These are phyloP conservation scores for Fusarium zealandicum DNA, from an alignment of 2,329 filamentous ascomycete species.

Conservation along the genomic window DNA sequence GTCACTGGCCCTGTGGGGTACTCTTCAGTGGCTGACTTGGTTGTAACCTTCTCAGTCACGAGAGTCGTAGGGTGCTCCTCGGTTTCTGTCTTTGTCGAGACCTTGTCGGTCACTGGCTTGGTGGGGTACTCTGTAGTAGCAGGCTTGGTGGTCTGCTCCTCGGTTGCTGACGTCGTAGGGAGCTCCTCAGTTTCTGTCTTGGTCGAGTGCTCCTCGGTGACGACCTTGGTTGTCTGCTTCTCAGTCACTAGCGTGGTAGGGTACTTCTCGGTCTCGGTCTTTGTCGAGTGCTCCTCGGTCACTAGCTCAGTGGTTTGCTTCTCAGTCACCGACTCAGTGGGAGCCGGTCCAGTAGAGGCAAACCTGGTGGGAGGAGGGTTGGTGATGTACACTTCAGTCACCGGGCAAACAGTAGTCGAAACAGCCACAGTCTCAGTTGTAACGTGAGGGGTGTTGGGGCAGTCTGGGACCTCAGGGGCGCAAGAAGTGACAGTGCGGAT, in stretches of 20 bases:
- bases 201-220: no score
- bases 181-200: neutral
- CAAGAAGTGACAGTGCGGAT: slow-evolving; percentile 25
- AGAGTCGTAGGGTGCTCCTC: slow-evolving; percentile 5
- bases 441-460: slow-evolving; percentile 16
- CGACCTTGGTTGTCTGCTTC: neutral
- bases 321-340: no score
- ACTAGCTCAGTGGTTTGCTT: no score
- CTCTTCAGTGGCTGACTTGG: no score
- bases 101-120: no score
- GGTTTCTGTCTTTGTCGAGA: no score
- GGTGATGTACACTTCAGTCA: neutral
- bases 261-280: neutral
- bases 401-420: slow-evolving; percentile 25
- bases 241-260: neutral
- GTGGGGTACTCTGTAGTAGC: no score
- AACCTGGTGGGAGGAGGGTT: no score
- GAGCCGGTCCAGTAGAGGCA: no score
- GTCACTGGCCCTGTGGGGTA: no score
- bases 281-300: no score
- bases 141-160: neutral
- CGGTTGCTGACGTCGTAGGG: neutral
- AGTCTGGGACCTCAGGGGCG: slow-evolving; percentile 15
- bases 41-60: slow-evolving; percentile 1
- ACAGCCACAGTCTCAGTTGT: slow-evolving; percentile 24